Percentiles rank a stretch among this genome's conserved stretches.
phyloP scores from a whole-genome alignment of 2,329 filamentous ascomycete species.

The Aspergillus sp. region DNA sequence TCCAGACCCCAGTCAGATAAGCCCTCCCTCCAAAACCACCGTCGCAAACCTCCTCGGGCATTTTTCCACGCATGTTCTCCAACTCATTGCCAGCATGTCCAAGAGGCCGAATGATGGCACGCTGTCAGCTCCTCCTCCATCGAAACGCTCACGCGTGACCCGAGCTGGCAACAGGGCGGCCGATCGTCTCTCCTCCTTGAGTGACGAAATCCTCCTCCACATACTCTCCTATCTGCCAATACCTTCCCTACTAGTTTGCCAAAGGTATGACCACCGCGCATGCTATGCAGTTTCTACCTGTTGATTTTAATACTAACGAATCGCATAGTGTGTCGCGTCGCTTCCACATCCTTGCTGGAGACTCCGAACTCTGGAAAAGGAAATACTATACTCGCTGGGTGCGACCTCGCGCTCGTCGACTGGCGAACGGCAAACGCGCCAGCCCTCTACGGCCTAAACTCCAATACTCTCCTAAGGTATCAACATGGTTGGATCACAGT shows the following conservation, averaged over 20 bases:
- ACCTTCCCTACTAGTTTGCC: slow-evolving; percentile 63
- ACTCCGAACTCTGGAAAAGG: slow-evolving; percentile 87
- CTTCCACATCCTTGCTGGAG: slow-evolving; percentile 69
- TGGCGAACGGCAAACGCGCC: slow-evolving; percentile 62
- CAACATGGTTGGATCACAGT: slow-evolving; percentile 63
- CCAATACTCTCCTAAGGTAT: slow-evolving; percentile 55
- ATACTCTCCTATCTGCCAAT: slow-evolving; percentile 77
- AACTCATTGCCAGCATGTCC: slow-evolving; percentile 25
- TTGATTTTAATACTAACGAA: slow-evolving; percentile 15
- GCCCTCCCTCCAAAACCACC: neutral
- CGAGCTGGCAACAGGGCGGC: slow-evolving; percentile 14
- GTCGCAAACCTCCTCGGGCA: neutral
- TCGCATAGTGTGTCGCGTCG: slow-evolving; percentile 58
- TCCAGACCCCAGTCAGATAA: neutral
- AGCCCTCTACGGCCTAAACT: slow-evolving; percentile 37
- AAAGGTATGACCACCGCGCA: slow-evolving; percentile 46
- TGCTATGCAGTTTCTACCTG: neutral
- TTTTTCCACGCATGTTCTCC: neutral
- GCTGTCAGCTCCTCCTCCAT: slow-evolving; percentile 18
- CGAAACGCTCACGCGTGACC: slow-evolving; percentile 46
- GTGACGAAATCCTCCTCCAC: slow-evolving; percentile 83
- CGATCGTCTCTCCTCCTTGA: slow-evolving; percentile 71
- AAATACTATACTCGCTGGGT: slow-evolving; percentile 88
- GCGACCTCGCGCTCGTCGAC: slow-evolving; percentile 71
- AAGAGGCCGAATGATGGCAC: slow-evolving; percentile 29